Evolutionary conservation across 2,329 filamentous ascomycete genomes (phyloP), one percentile per base, ranked within the genome.

Genomic region (Cladosporium sp.): DNA sequence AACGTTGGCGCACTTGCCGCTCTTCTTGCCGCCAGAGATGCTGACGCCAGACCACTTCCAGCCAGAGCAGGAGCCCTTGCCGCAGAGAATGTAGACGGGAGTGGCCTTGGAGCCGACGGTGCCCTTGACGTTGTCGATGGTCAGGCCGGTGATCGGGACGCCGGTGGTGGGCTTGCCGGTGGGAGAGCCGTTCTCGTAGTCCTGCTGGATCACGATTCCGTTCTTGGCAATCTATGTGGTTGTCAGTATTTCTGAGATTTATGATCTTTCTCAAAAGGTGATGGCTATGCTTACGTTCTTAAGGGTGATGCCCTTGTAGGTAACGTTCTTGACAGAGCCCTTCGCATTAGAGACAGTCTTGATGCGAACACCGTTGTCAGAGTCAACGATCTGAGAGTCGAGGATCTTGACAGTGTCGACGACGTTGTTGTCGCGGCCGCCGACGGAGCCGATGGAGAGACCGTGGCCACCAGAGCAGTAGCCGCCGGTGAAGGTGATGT

Each of bases 141-240:
- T 80, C 7, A 86, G 68, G 8, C 77, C 80, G 10, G 83, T 85
- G 73, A 86, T 85, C n/a, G 83, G 83, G n/a, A 86, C 81, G 39
- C 83, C 83, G 32, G 54, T 61, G 46, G 67, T 69, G 18, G 66
- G 66, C 39, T 58, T 70, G 30, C 66, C 67, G 8, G 76, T 80
- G 4, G 80, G 78, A 49, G 79, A 78, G 58, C 81, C 80, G 67
- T 83, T 83, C 70, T 81, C 76, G 70, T 86, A 87, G 73, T 87
- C 84, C 77, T 88, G 86, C 74, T 87, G 78, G 65, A 88, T 82
- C 59, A 87, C 79, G 65, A 88, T 82, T 53, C 83, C 85, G 72
- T 87, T 86, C 25, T 81, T 76, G 61, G 81, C 74, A 70, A 86
- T 86, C 51, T 54, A 18, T 11, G 28, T 1, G 16, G 1, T n/a